Base-by-base conservation (phyloP, 192 early-diverging fungal genomes). In the Backusella sp. region DNA sequence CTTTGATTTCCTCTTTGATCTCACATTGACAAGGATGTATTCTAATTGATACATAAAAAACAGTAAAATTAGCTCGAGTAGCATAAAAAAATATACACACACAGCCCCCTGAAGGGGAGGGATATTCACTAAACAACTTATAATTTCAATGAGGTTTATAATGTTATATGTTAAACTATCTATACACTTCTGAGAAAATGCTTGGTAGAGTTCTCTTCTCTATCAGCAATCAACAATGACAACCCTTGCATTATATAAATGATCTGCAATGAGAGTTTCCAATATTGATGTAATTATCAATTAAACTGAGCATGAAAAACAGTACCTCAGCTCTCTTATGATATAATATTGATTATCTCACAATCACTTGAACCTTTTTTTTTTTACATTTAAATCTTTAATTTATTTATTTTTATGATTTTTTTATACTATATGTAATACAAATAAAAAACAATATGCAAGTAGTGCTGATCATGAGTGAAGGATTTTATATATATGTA, bases 371-470 rank as follows among this genome's bases (percentile, higher is more conserved):
- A 59, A 11, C 23, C 15, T 56, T 56, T 62, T 53, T 53, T 62
- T 28, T 23, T 28, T 28, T 62, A 62, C 12, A 59, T 59, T 11
- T 1, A 59, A 28, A 62, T 62, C 21, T 56, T 56, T 56, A 49
- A 26, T 23, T 59, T 59, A 59, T 59, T 59, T 23, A 19, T 59
- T 23, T 59, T 59, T 59, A 23, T 62, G 12, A 8, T 26, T 26
- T 23, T 53, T 62, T 62, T 62, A 62, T 62, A 28, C 7, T 15
- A 49, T 49, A 26, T 62, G 56, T 62, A 62, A 4, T 62, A 62
- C 56, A 49, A 49, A 49, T 19, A 62, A 62, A 62, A 62, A 62
- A 56, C 53, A 9, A 26, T 56, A 56, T 62, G 56, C 56, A 62
- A 62, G 56, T 62, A 62, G 23, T 28, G 30, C 28, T 62, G 56